phyloP scores from a whole-genome alignment of 768 basidiomycete species.

The Tephrocybe sp. region DNA sequence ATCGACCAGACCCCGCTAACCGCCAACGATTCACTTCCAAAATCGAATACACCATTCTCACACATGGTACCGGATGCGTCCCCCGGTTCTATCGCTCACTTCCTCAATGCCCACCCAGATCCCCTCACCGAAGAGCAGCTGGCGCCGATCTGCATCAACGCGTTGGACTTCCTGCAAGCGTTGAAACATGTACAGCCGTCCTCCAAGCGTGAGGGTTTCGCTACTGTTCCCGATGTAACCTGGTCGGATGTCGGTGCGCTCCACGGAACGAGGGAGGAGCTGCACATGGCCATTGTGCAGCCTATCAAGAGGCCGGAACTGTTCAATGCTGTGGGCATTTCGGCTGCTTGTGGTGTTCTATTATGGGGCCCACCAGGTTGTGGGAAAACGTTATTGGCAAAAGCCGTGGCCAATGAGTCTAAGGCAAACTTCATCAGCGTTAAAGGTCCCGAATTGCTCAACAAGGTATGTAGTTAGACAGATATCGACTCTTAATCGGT shows the following conservation, averaged over 20 bases:
- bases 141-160: slow-evolving; percentile 77
- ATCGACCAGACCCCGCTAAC: slow-evolving; percentile 32
- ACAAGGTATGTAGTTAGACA: slow-evolving; percentile 65
- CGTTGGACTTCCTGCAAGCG: slow-evolving; percentile 76
- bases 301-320: slow-evolving; percentile 89
- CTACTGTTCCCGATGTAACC: slow-evolving; percentile 93
- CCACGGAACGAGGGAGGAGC: slow-evolving; percentile 81
- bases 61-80: slow-evolving; percentile 36
- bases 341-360: slow-evolving; percentile 89
- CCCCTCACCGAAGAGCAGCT: slow-evolving; percentile 81
- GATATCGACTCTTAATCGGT: background rate
- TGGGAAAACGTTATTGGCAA: slow-evolving; percentile 96
- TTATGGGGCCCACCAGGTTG: slow-evolving; percentile 99
- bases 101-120: slow-evolving; percentile 83
- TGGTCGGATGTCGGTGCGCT: slow-evolving; percentile 96
- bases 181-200: slow-evolving; percentile 93
- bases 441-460: slow-evolving; percentile 94
- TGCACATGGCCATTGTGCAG: slow-evolving; percentile 97
- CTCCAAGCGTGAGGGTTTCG: slow-evolving; percentile 96
- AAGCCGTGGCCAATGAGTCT: slow-evolving; percentile 96
- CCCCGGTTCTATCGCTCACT: slow-evolving; percentile 77
- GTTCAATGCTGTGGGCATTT: slow-evolving; percentile 87
- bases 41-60: slow-evolving; percentile 12
- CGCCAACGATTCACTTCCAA: slow-evolving; percentile 1
- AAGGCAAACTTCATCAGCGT: slow-evolving; percentile 97